phyloP scores from a whole-genome alignment of 345 rosid genomes.

The Murraya koenigii region DNA sequence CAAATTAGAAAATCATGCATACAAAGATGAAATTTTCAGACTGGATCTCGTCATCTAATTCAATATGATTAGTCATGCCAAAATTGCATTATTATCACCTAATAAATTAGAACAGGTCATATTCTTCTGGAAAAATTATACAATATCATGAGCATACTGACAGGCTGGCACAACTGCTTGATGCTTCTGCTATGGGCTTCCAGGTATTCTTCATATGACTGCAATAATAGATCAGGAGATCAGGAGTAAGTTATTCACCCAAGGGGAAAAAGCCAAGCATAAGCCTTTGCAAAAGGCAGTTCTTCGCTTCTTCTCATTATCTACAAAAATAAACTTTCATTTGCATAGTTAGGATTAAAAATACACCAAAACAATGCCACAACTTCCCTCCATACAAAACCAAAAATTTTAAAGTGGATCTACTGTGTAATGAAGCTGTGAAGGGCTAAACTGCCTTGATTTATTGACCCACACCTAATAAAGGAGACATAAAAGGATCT shows the following conservation, averaged over 20 bases:
- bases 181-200: slow-evolving; percentile 74
- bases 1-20: background rate
- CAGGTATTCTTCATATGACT: slow-evolving; percentile 96
- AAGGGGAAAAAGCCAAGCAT: background rate
- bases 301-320: background rate
- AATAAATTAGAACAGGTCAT: background rate
- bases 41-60: background rate
- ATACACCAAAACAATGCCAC: background rate
- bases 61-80: background rate
- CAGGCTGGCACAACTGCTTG: slow-evolving; percentile 53
- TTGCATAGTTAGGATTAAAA: background rate
- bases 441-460: background rate
- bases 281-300: background rate
- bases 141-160: slow-evolving; percentile 44
- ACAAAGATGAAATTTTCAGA: background rate
- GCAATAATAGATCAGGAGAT: slow-evolving; percentile 35
- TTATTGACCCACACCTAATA: background rate
- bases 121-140: background rate
- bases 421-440: background rate
- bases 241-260: background rate
- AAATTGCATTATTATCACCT: no score
- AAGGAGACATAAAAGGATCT: background rate
- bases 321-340: background rate
- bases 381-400: background rate
- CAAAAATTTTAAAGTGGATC: background rate